Conservation (phyloP, 768 basidiomycete species). For the Naganishia vaughanmartiniae region DNA sequence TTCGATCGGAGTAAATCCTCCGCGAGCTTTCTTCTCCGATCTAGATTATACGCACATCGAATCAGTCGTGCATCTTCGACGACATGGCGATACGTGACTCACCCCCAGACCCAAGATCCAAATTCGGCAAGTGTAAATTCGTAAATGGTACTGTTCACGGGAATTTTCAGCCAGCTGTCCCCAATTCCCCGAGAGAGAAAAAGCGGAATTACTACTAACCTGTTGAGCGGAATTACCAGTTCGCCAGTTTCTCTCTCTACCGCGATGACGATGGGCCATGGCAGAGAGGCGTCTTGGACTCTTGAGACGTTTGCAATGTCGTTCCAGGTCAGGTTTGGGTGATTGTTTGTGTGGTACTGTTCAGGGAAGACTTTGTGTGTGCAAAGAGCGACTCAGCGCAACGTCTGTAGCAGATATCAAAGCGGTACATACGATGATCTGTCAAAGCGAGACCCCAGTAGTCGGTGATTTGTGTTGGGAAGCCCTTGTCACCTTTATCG, state of each 20-base stretch:
- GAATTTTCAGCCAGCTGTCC: no score
- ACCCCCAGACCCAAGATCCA: constrained; percentile 44
- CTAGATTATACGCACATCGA: constrained; percentile 35
- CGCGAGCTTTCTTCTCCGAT: constrained; percentile 55
- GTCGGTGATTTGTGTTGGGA: constrained; percentile 48
- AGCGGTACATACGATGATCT: constrained; percentile 36
- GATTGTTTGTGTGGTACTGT: constrained; percentile 42
- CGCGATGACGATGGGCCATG: constrained; percentile 51
- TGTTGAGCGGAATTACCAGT: no score
- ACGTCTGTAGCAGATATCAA: background rate
- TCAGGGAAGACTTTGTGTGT: constrained; percentile 39
- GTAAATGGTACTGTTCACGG: constrained; percentile 50
- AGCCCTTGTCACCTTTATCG: constrained; percentile 45
- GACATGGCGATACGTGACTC: background rate
- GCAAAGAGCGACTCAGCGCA: constrained; percentile 17
- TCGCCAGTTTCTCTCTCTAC: constrained; percentile 49
- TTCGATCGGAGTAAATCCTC: constrained; percentile 61
- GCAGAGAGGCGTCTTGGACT: constrained; percentile 39
- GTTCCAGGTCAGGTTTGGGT: constrained; percentile 48
- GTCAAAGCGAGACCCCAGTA: constrained; percentile 50
- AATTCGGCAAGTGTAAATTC: constrained; percentile 51
- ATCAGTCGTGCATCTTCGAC: background rate
- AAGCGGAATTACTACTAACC: no score
- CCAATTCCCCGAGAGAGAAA: no score
- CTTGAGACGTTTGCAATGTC: constrained; percentile 36